These are phyloP conservation scores for Populus pruinosa DNA, from an alignment of 345 rosid genomes.

Conservation along the genomic window DNA sequence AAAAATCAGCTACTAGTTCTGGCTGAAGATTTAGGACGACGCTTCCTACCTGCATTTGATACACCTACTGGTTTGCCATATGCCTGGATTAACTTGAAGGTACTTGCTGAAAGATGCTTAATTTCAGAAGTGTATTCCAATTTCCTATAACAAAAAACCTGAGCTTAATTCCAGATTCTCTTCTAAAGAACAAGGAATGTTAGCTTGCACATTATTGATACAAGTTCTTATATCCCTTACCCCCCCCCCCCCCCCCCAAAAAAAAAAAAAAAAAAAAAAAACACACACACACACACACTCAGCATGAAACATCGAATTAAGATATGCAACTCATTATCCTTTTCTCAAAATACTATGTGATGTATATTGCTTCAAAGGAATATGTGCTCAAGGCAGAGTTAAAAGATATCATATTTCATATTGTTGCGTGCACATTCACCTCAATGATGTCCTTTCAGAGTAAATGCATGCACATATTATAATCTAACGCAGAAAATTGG, in stretches of 20 bases:
- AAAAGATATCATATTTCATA: neutral
- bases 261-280: too few relatives aligned
- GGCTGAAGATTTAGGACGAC: conserved; percentile 86
- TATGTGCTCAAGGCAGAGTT: neutral
- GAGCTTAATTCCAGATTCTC: neutral
- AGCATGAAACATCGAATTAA: neutral
- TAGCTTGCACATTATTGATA: neutral
- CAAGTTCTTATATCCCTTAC: neutral
- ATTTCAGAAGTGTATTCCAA: neutral
- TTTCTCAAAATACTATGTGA: neutral
- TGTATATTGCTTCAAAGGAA: neutral
- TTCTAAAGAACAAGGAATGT: neutral
- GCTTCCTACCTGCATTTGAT: conserved; percentile 79
- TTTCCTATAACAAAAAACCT: conserved; percentile 1
- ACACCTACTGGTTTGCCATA: conserved; percentile 89
- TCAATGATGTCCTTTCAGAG: neutral
- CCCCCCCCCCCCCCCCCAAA: neutral
- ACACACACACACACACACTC: neutral
- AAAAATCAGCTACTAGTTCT: conserved; percentile 68
- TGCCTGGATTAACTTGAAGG: conserved; percentile 98
- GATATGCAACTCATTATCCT: neutral
- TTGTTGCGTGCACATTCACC: neutral
- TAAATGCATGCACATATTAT: neutral
- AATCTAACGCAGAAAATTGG: neutral
- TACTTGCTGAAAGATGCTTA: conserved; percentile 24